Evolutionary conservation across 2,329 filamentous ascomycete genomes (phyloP), one percentile per base, ranked within the genome.

Genomic region (Venturia carpophila): DNA sequence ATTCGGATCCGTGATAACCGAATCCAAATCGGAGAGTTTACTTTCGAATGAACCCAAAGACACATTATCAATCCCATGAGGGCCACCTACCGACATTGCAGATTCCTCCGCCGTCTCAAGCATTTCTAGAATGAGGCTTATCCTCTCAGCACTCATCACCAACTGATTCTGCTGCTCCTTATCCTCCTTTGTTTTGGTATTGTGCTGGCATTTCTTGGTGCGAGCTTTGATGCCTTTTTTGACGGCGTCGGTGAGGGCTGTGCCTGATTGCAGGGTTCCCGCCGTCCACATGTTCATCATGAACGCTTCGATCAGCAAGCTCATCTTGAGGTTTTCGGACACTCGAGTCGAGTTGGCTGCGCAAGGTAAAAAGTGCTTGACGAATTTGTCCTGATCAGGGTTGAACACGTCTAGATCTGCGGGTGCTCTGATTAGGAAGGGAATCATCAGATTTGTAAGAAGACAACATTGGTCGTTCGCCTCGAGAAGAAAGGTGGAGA

Each of bases 241-340:
- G 5, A 64, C 52, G 27, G 63, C 47, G 5, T 39, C 37, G 34
- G 37, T 58, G n/a, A 64, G 52, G 27, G 34, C 37, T 6, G 24
- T 15, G 49, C 39, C 52, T 24, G 63, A 34, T 1, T 56, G 27
- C 3, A 64, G 34, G 10, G 30, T 17, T 39, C 24, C 37, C 13
- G 30, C n/a, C 1, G 47, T 64, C 42, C 42, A 65, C 37, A 86
- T 74, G 7, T 86, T 75, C 58, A 86, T 80, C 39, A 90, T 71
- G 62, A 91, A 74, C 1, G 80, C 80, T 75, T 93, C 90, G 0
- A 91, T 76, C 39, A 89, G 74, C 11, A 92, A 75, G 1, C 87
- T 87, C 45, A 92, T 79, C 72, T 89, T 89, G 37, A 87, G 86
- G 69, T 94, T 92, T 68, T 91, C 88, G 24, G 84, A 81, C 0